Evolutionary conservation across 805 yeast genomes (phyloP), one percentile per base, ranked within the genome.

Genomic region (Yarrowia porcina): DNA sequence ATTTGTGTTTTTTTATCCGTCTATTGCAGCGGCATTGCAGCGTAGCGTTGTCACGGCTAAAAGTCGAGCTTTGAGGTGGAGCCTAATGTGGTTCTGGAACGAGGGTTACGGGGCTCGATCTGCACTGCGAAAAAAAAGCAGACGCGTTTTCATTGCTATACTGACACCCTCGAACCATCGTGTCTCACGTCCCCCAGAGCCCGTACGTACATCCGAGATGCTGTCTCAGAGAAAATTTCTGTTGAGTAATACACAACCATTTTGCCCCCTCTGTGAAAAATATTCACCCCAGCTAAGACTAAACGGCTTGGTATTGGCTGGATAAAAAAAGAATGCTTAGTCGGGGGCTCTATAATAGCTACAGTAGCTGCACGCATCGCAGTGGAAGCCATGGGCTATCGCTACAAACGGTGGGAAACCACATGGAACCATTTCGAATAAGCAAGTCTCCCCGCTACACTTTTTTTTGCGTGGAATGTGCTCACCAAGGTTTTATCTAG

Each of bases 21-120:
- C 35, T 17, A 30, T 28, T 45, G 52, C 50, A 45, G 35, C n/a
- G 35, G 20, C 36, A 12, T 28, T 45, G 52, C 52, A 45, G 52
- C 17, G 36, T 18, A 13, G 11, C 52, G 18, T 18, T 35, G 32
- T 18, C 25, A 30, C 20, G 15, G 36, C 36, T 13, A 30, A 28
- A 28, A 28, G 36, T 20, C 36, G 33, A 25, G 21, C 23, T 25
- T 45, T 8, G n/a, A 11, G 18, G 52, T 30, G 36, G 52, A 45
- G 36, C 52, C 27, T 45, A 45, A 28, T 20, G 11, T 12, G 21
- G 8, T 41, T 44, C 33, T 27, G 45, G 52, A 45, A 45, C 52
- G 52, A 45, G 52, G 3, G 13, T 28, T 28, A 45, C 52, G 50
- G 35, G 23, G n/a, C 10, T 5, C 11, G 49, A 44, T 44, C 33